Evolutionary conservation across 2,329 filamentous ascomycete genomes (phyloP).

Genomic region (Proliferodiscus dingleyae): DNA sequence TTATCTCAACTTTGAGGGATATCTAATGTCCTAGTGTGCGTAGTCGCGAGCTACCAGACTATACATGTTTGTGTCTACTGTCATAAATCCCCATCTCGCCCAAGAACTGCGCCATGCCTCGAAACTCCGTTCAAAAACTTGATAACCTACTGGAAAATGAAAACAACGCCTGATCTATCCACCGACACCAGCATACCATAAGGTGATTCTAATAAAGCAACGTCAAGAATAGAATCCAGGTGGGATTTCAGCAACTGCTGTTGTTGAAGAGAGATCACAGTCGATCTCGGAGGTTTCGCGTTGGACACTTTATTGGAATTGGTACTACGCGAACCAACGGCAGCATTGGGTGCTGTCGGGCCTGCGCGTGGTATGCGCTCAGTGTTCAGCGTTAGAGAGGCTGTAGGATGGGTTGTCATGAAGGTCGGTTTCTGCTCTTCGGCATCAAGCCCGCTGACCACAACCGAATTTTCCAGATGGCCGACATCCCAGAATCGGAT

Average conservation of each 20-base stretch:
- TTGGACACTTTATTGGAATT: slow-evolving; percentile 25
- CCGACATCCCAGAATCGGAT: slow-evolving; percentile 90
- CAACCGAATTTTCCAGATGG: slow-evolving; percentile 68
- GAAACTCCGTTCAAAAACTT: not conserved
- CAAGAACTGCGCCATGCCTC: too few species aligned
- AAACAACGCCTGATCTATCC: slow-evolving; percentile 83
- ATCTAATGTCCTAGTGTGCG: too few species aligned
- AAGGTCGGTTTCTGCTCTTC: slow-evolving; percentile 74
- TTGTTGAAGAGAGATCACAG: slow-evolving; percentile 83
- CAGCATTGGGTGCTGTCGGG: slow-evolving; percentile 30
- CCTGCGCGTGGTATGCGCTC: slow-evolving; percentile 41
- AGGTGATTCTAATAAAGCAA: slow-evolving; percentile 81
- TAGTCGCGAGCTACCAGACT: too few species aligned
- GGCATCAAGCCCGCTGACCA: slow-evolving; percentile 72
- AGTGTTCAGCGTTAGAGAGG: slow-evolving; percentile 59
- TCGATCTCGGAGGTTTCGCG: slow-evolving; percentile 60
- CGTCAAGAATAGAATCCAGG: slow-evolving; percentile 80
- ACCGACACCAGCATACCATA: slow-evolving; percentile 91
- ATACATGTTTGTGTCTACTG: too few species aligned
- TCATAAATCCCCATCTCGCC: too few species aligned
- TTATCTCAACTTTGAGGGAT: too few species aligned
- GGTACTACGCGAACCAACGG: slow-evolving; percentile 27
- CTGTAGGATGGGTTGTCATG: slow-evolving; percentile 55
- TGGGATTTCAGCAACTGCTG: slow-evolving; percentile 82
- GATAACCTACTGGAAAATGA: slow-evolving; percentile 55